Evolutionary conservation across 495 filamentous ascomycete genomes (phyloP).

Genomic region (Penicillium crystallinum): DNA sequence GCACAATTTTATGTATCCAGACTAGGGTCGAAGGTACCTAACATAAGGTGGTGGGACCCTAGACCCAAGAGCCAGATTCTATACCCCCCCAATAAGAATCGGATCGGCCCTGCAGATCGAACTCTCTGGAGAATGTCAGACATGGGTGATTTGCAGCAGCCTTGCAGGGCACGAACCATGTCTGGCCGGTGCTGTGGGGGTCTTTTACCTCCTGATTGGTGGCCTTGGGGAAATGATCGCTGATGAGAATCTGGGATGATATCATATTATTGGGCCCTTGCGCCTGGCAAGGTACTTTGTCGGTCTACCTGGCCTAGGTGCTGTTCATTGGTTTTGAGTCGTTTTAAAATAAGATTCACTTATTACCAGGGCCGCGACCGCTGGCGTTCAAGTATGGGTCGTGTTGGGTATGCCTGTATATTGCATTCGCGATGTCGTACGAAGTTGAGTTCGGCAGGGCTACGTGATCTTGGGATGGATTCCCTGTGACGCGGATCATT

Average conservation of each 20-base stretch:
- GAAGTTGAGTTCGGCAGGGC: neutral
- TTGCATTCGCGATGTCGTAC: neutral
- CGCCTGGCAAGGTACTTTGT: neutral
- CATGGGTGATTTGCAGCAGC: slow-evolving; percentile 5
- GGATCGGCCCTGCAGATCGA: slow-evolving; percentile 1
- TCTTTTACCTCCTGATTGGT: neutral
- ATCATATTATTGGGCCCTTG: slow-evolving; percentile 8
- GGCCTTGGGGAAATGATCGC: neutral
- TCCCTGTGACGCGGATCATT: slow-evolving; percentile 1
- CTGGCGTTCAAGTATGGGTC: neutral
- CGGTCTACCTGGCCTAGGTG: neutral
- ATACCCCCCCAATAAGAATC: neutral
- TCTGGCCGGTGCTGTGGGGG: neutral
- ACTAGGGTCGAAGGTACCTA: neutral
- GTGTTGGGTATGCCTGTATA: neutral
- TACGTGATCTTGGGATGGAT: neutral
- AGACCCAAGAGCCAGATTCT: neutral
- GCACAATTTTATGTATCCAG: neutral
- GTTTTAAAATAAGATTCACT: neutral
- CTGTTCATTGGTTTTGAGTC: neutral
- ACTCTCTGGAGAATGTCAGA: slow-evolving; percentile 8
- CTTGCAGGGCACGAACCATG: slow-evolving; percentile 4
- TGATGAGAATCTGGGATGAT: neutral
- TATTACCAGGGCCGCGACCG: neutral
- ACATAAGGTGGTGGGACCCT: neutral